Evolutionary conservation across 2,329 filamentous ascomycete species (phyloP).

Genomic region (Hirsutella minnesotensis): DNA sequence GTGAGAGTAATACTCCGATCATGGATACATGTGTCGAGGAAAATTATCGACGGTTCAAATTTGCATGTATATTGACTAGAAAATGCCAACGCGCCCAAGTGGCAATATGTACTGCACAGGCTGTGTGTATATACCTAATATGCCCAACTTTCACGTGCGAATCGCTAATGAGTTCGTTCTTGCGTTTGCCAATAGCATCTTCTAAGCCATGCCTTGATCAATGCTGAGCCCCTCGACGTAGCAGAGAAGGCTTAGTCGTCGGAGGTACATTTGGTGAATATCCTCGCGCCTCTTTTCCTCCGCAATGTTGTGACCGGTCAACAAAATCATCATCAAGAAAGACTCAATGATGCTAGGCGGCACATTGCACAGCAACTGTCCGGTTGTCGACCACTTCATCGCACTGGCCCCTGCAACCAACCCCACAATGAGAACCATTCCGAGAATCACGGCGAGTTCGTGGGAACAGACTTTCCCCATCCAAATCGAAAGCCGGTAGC

Average conservation of each 20-base stretch:
- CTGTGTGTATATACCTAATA: too few species aligned
- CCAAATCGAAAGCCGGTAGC: conserved; percentile 7
- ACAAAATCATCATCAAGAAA: conserved; percentile 15
- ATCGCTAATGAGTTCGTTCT: too few species aligned
- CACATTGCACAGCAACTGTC: conserved; percentile 13
- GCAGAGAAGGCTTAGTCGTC: conserved; percentile 24
- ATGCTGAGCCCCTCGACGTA: conserved; percentile 9
- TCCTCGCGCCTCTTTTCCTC: conserved; percentile 9
- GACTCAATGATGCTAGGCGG: conserved; percentile 12
- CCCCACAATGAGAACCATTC: conserved; percentile 8
- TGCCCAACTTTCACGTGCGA: too few species aligned
- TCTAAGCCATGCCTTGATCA: too few species aligned
- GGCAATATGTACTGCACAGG: too few species aligned
- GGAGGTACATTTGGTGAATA: conserved; percentile 24
- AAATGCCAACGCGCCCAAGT: too few species aligned
- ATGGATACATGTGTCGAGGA: too few species aligned
- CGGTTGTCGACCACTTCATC: conserved; percentile 11
- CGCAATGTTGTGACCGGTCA: conserved; percentile 11
- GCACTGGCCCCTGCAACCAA: conserved; percentile 11
- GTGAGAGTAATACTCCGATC: too few species aligned
- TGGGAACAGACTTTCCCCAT: conserved; percentile 12
- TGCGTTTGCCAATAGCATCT: too few species aligned
- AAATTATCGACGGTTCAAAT: too few species aligned
- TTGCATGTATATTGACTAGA: too few species aligned
- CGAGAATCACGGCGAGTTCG: conserved; percentile 9